Percentiles rank a stretch among this genome's conserved stretches.
Conservation (phyloP, 306 rosid species). For the Castanea sativa region DNA sequence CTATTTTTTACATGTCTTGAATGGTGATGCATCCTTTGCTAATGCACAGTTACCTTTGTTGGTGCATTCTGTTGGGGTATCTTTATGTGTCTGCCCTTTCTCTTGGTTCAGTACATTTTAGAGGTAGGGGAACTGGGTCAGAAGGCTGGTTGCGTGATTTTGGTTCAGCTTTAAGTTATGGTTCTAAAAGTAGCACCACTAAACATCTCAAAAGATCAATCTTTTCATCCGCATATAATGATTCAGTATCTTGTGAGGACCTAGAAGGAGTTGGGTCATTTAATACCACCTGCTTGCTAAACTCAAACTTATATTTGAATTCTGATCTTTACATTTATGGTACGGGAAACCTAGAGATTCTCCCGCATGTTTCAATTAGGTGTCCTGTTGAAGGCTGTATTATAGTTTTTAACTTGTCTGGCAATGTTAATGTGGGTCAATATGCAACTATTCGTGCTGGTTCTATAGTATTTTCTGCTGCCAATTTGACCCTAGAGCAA, state of each 20-base stretch:
- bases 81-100: slow-evolving; percentile 43
- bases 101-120: slow-evolving; percentile 40
- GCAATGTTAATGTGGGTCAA: slow-evolving; percentile 83
- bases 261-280: slow-evolving; percentile 93
- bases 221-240: slow-evolving; percentile 34
- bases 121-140: slow-evolving; percentile 32
- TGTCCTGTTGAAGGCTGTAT: slow-evolving; percentile 82
- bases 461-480: slow-evolving; percentile 72
- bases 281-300: slow-evolving; percentile 85
- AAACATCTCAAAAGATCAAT: slow-evolving; percentile 23
- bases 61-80: slow-evolving; percentile 59
- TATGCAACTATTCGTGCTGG: slow-evolving; percentile 73
- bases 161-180: slow-evolving; percentile 31
- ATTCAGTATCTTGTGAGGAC: slow-evolving; percentile 72
- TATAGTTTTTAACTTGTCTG: slow-evolving; percentile 75
- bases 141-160: slow-evolving; percentile 40
- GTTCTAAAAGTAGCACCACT: slow-evolving; percentile 30
- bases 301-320: slow-evolving; percentile 56
- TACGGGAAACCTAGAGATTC: slow-evolving; percentile 90
- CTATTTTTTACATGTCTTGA: slow-evolving; percentile 27
- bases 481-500: slow-evolving; percentile 70
- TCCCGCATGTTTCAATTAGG: slow-evolving; percentile 64
- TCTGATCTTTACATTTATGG: slow-evolving; percentile 69
- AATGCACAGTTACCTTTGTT: slow-evolving; percentile 54
- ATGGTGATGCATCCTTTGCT: slow-evolving; percentile 61